A percentile compares a stretch with the other conserved stretches of the same genome.
Evolutionary conservation across 176 grass and related monocot genomes (phyloP).

Genomic region (Oryza meridionalis): DNA sequence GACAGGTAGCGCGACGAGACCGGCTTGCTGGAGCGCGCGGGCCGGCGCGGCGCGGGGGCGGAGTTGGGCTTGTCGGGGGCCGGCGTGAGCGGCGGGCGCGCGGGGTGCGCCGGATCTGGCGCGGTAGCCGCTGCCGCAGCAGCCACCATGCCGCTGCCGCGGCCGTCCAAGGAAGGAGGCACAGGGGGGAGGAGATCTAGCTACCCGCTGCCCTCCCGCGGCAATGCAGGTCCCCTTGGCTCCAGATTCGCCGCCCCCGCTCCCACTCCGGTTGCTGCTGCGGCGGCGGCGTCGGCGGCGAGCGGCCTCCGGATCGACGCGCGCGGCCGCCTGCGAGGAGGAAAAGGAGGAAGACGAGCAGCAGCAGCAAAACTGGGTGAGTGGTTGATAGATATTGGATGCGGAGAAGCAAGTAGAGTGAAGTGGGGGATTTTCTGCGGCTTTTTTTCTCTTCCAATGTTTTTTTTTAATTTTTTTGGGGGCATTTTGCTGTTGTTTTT

Average conservation of each 20-base stretch:
- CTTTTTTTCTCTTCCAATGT: not conserved
- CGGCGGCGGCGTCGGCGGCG: not conserved
- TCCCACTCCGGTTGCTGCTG: not conserved
- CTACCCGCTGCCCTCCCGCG: constrained; percentile 30
- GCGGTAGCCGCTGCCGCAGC: constrained; percentile 58
- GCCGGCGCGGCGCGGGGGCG: constrained; percentile 28
- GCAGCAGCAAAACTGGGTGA: constrained; percentile 35
- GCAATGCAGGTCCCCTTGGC: constrained; percentile 53
- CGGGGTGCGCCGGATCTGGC: constrained; percentile 50
- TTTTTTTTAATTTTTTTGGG: not conserved
- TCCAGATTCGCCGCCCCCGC: constrained; percentile 38
- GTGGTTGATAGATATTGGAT: not conserved
- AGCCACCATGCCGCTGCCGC: constrained; percentile 62
- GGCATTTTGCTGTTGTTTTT: constrained; percentile 30
- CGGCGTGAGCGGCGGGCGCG: constrained; percentile 58
- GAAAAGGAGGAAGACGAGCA: constrained; percentile 22
- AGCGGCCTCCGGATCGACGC: constrained; percentile 49
- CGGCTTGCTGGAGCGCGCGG: constrained; percentile 53
- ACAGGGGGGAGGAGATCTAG: constrained; percentile 40
- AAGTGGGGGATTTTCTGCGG: constrained; percentile 44
- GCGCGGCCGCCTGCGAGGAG: constrained; percentile 35
- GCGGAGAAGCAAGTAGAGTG: constrained; percentile 46
- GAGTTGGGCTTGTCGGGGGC: constrained; percentile 71
- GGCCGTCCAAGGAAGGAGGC: not conserved
- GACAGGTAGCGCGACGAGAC: constrained; percentile 64